Conservation (phyloP, 768 basidiomycete genomes). For the Calvatia gigantea region DNA sequence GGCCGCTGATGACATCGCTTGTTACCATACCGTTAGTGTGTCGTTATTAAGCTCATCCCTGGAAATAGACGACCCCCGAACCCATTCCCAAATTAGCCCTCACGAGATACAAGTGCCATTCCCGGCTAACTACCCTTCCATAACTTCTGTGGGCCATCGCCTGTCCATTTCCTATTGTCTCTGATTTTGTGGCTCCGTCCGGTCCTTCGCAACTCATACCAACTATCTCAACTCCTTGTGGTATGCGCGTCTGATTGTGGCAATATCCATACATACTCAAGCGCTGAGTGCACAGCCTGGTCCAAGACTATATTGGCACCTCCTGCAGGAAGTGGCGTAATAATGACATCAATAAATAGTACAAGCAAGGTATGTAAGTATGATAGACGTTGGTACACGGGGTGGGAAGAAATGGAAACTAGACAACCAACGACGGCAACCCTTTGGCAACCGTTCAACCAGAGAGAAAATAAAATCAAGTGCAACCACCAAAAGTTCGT, state of each 20-base stretch:
- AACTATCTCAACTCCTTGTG: not conserved
- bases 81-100: not conserved
- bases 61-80: not conserved
- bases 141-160: not conserved
- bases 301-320: not conserved
- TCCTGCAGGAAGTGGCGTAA: conserved; percentile 1
- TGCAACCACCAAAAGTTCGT: conserved; percentile 9
- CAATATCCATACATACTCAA: not conserved
- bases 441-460: not conserved
- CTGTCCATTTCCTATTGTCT: conserved; percentile 3
- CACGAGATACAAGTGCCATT: not conserved
- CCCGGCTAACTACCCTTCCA: conserved; percentile 1
- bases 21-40: not conserved
- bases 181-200: too few species aligned
- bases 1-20: not conserved
- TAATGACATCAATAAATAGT: conserved; percentile 13
- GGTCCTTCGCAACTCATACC: not conserved
- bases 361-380: too few species aligned
- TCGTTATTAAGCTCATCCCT: not conserved
- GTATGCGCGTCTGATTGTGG: not conserved
- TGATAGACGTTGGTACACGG: conserved; percentile 3
- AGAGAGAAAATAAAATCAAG: conserved; percentile 14
- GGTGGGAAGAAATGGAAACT: not conserved
- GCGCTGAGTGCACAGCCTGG: not conserved
- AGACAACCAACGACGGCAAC: not conserved